Conservation (phyloP, 441 rosid species). For the Melianthus villosus region DNA sequence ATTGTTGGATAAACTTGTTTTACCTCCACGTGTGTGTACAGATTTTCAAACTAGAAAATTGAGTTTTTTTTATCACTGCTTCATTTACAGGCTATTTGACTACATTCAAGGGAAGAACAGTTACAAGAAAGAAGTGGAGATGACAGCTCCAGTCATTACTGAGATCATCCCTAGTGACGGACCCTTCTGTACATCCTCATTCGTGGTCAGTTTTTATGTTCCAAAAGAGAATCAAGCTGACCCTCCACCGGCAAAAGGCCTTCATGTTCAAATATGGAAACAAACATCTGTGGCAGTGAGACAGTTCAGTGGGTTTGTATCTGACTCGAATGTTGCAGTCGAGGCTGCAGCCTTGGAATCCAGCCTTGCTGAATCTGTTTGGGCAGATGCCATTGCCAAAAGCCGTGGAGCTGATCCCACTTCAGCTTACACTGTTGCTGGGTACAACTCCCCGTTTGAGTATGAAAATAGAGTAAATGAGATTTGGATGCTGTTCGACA, state of each 20-base stretch:
- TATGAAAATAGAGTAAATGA: conserved; percentile 51
- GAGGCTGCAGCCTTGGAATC: conserved; percentile 64
- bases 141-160: conserved; percentile 73
- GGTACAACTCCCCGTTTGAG: conserved; percentile 81
- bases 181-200: conserved; percentile 65
- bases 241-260: conserved; percentile 70
- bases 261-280: conserved; percentile 45
- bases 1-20: too few relatives aligned
- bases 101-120: conserved; percentile 75
- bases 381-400: conserved; percentile 47
- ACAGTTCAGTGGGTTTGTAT: conserved; percentile 65
- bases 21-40: too few relatives aligned
- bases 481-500: conserved; percentile 46
- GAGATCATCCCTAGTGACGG: conserved; percentile 67
- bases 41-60: too few relatives aligned
- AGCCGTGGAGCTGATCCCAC: conserved; percentile 12
- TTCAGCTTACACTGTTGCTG: conserved; percentile 54
- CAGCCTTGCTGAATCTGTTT: conserved; percentile 39
- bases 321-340: conserved; percentile 31
- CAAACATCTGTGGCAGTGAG: conserved; percentile 35
- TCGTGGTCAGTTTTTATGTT: conserved; percentile 62
- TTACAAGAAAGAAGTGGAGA: conserved; percentile 39
- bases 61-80: neutral
- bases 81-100: conserved; percentile 36
- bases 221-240: conserved; percentile 55